Evolutionary conservation across 2,329 filamentous ascomycete genomes (phyloP), one percentile per base, ranked within the genome.

Genomic region (Aspergillus melleus): DNA sequence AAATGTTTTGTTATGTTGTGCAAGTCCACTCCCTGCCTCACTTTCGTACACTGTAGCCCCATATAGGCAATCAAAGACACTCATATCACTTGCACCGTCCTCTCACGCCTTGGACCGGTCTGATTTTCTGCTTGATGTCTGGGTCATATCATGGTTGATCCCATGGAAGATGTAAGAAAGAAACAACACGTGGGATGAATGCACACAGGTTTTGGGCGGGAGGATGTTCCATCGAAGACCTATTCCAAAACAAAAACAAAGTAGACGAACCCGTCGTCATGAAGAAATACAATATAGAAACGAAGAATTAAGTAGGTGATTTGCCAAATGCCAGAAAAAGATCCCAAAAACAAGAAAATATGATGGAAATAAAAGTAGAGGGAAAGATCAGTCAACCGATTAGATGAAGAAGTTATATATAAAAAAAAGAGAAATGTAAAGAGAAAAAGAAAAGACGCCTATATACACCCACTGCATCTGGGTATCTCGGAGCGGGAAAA

Each of bases 381-480:
- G 10, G 4, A 36, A 36, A 12, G 4, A 36, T 14, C 32, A 36
- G 12, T 42, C 36, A n/a, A 42, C 12, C 14, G 12, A n/a, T 42
- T 42, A 42, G 36, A 42, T 3, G 44, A 47, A 12, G 44, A 22
- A 12, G 16, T 14, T 22, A 11, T 47, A 47, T 24, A 47, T 6
- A 11, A 2, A 11, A 22, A 47, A 44, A 19, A 46, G 19, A 46
- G 20, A 47, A 47, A 47, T 11, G 10, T 4, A 11, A 10, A 24
- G 22, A 24, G 10, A 47, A 47, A 24, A 47, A 22, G 16, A 47
- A 47, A 47, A 24, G 65, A 70, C 67, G 65, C 66, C 66, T 67
- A 68, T 69, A 66, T 67, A 66, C 64, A 63, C 60, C 65, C 59
- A 57, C 56, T 61, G 61, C 63, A 51, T 57, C 61, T 60, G 64